Evolutionary conservation across 345 rosid species (phyloP), one percentile per base, ranked within the genome.

Genomic region (Crucihimalaya himalaica): DNA sequence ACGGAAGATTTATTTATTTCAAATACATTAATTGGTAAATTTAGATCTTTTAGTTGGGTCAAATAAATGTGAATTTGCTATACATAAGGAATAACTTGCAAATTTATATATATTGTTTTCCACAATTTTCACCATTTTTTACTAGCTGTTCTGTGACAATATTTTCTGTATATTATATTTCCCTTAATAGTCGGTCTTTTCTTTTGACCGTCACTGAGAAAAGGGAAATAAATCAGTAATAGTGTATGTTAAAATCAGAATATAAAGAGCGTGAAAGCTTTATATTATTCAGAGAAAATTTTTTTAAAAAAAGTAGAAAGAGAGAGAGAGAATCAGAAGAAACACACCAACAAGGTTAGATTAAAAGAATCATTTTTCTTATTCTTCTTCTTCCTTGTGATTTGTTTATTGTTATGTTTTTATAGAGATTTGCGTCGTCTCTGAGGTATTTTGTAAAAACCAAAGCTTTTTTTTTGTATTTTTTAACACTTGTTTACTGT

Each of bases 351-450:
- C 57, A 75, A 71, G 76, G 81, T 71, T 37, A 68, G 27, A 54
- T 21, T 74, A 69, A 70, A 76, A 51, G 13, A 31, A 68, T 19
- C n/a, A 37, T 69, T 69, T 47, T 37, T 42, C 47, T n/a, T n/a
- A 10, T 46, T 48, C 59, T 35, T 35, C 66, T 39, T 42, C 60
- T 35, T 51, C 11, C 14, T 25, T 62, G 52, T 62, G 66, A 69
- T 77, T 77, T 77, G 39, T 70, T 56, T 76, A 63, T 69, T 54
- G 57, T 76, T 55, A 32, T 55, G 15, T 18, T 56, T 65, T 74
- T 64, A 21, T 23, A 7, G 76, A 77, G 80, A 77, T 65, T 77
- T 77, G 77, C 80, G 76, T 64, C 57, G 31, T 70, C 66, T 70
- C 15, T 63, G 68, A 37, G 31, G 29, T 32, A 23, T 39, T 52